Evolutionary conservation across 106 monocot genomes (phyloP).

Genomic region (Chionographis japonica): DNA sequence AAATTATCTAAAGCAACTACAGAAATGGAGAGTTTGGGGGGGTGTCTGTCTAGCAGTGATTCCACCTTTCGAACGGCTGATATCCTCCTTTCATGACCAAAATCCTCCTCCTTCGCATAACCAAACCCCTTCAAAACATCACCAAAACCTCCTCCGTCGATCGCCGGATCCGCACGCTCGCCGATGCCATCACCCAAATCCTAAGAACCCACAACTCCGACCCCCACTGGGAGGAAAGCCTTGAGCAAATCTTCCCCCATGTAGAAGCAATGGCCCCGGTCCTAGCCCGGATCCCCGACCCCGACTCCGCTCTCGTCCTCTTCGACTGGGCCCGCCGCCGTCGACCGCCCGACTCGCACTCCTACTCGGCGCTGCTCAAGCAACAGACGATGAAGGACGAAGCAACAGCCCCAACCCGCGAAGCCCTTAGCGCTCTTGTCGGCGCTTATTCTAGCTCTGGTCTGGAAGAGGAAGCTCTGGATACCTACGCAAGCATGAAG

Average conservation of each 20-base stretch:
- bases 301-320: constrained; percentile 54
- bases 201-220: constrained; percentile 24
- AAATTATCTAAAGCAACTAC: too few relatives aligned
- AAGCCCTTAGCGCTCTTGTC: constrained; percentile 39
- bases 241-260: constrained; percentile 13
- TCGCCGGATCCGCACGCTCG: constrained; percentile 12
- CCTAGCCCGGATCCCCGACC: constrained; percentile 44
- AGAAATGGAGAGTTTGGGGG: too few relatives aligned
- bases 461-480: constrained; percentile 36
- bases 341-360: constrained; percentile 9
- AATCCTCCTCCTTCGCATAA: constrained; percentile 4
- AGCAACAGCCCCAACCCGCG: constrained; percentile 29
- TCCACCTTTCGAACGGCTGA: too few relatives aligned
- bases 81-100: not conserved
- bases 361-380: constrained; percentile 53
- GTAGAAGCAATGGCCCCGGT: constrained; percentile 19
- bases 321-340: constrained; percentile 39
- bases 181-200: constrained; percentile 23
- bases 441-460: constrained; percentile 43
- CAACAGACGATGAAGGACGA: constrained; percentile 40
- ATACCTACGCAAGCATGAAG: constrained; percentile 13
- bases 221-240: constrained; percentile 21
- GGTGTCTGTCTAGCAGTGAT: too few relatives aligned
- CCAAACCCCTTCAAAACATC: constrained; percentile 4
- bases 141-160: constrained; percentile 9